Evolutionary conservation across 2,329 filamentous ascomycete genomes (phyloP), one percentile per base, ranked within the genome.

Genomic region (Aspergillus tanneri): DNA sequence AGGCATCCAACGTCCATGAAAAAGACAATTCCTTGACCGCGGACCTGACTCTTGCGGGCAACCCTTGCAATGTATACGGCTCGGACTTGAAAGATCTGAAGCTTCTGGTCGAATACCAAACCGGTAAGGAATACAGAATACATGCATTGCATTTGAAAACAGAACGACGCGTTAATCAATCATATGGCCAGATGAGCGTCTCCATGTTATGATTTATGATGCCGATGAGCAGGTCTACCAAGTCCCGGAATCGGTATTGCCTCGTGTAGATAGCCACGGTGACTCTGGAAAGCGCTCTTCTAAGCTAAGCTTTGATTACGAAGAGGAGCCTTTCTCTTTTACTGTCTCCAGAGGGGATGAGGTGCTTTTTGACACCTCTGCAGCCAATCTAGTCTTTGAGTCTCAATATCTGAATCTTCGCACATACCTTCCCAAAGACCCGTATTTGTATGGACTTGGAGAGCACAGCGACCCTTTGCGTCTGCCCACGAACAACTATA

Each of bases 401-500:
- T 82, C 82, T 9, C 88, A 93, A 66, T 93, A 90, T 60, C 69
- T 93, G 19, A 81, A 84, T 16, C 74, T 92, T 49, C 79, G 86
- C 35, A 91, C 88, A 2, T 80, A 76, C 51, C 74, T 93, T 9
- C 87, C 88, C 0, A 67, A 80, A 1, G 74, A 83, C 44, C 86
- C 87, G 0, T 82, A 86, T 58, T 72, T 93, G 5, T 93, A 93
- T 63, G 88, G 89, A 0, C 76, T 92, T 2, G 88, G 88, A 27
- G 88, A 92, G 69, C 86, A 90, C 64, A 84, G 81, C 2, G 87
- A 91, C 57, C 75, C 83, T 1, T 83, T 90, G 60, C 78, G 80
- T 38, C 74, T 90, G 49, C 83, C 84, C 52, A 86, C 82, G 0
- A 83, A 79, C 24, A 80, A 86, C 66, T 88, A 88, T 64, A 83